Evolutionary conservation across 2,329 filamentous ascomycete genomes (phyloP), one percentile per base, ranked within the genome.

Genomic region (Cladophialophora immunda): DNA sequence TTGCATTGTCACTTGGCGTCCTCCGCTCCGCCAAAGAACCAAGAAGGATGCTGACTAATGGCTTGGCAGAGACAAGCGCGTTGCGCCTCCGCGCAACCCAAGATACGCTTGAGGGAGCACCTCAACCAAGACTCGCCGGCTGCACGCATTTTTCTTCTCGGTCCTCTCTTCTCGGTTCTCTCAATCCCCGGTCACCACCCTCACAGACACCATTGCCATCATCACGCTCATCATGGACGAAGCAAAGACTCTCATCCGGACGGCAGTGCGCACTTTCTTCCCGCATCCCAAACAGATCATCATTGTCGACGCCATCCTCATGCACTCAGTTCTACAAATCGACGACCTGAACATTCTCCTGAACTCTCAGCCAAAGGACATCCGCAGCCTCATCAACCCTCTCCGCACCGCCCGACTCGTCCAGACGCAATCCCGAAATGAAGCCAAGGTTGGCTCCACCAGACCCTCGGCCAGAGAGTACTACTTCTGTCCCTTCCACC

Each of bases 401-500:
- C 85, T 99, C 60, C 89, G 89, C 73, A 93, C 97, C 77, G 93
- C 96, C 76, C 90, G 94, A 62, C 89, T 99, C 74, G 83, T 98
- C 66, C 72, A 66, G 75, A 92, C 86, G 74, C 89, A 90, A 77
- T 89, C 89, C 34, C 89, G 93, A 68, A 87, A 89, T 58, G 93
- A 97, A 77, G 82, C 91, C 63, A 89, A 90, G 71, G 91, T 94
- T 75, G 92, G 92, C 59, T 92, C 93, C 67, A 90, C 91, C 65
- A 90, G 93, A 60, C 91, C 92, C 4, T 90, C 91, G 72, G 93
- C 91, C 76, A 88, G 92, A 74, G 97, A 94, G 69, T 99, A 97
- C 85, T 99, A 97, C 82, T 99, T 92, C 80, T 94, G 99, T 77
- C 94, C 97, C 77, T 96, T 96, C 75, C 92, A 95, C 67, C 91